Base-by-base conservation (phyloP, 257 asterid species). In the Solanum okadae region DNA sequence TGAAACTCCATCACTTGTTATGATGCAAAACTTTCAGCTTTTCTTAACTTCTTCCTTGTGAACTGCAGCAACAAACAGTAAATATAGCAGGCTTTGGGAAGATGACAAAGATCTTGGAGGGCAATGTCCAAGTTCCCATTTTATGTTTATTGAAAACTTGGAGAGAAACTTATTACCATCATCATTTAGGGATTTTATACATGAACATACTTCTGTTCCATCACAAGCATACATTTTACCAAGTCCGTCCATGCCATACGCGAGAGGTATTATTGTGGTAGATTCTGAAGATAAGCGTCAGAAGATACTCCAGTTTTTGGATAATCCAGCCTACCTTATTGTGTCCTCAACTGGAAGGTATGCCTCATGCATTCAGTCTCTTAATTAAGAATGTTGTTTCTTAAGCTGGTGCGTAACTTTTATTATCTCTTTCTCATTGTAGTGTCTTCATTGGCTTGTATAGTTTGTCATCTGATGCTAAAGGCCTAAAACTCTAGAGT, bases 311-410 rank as follows among this genome's bases (percentile, higher is more conserved):
- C 89, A 89, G 35, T 93, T 92, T 89, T 86, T 94, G 91, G 89
- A 85, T 52, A 92, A 87, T 91, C 93, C 94, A 22, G 29, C 87
- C 65, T 91, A 91, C 88, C 68, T 94, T 18, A 87, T 94, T 20
- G 91, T 93, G 90, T 94, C 98, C 68, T 88, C 92, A 83, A 91
- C 86, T 31, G 96, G 94, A 92, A 94, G 98, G 96, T 94, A 93
- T 83, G 73, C 56, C 83, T 71, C 33, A 18, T 25, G 83, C 27
- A 70, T 86, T 72, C 44, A 40, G 16, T 61, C 70, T 27, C 73
- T 67, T 86, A 31, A 71, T 16, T 77, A 63, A 20, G 52, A 29
- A 35, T 37, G 83, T 76, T 37, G 15, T 37, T 37, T 71, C 33
- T 35, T 37, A 76, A 38, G 25, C 25, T 37, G 42, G 31, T 37